Evolutionary conservation across 768 basidiomycete genomes (phyloP).

Genomic region (Kwoniella dendrophila): DNA sequence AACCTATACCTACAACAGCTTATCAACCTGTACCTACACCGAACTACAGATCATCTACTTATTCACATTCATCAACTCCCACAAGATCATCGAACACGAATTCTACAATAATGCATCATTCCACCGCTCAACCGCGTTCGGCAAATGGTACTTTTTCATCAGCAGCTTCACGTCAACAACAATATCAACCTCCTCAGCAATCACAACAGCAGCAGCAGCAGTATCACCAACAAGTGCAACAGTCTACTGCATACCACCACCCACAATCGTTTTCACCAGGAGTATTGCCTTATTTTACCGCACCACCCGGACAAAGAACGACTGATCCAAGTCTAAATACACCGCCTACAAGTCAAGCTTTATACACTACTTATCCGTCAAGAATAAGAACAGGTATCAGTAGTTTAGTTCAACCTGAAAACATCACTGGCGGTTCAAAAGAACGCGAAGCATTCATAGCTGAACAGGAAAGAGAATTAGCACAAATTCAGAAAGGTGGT

Average conservation of each 20-base stretch:
- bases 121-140: neutral
- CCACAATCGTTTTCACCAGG: slow-evolving; percentile 36
- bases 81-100: slow-evolving; percentile 9
- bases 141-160: neutral
- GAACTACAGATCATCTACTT: neutral
- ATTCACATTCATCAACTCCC: neutral
- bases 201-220: no score
- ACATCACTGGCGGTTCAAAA: slow-evolving; percentile 56
- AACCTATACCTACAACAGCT: neutral
- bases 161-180: neutral
- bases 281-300: slow-evolving; percentile 34
- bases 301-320: slow-evolving; percentile 47
- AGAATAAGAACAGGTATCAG: slow-evolving; percentile 88
- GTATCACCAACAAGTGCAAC: no score
- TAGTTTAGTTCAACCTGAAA: slow-evolving; percentile 85
- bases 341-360: slow-evolving; percentile 63
- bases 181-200: slow-evolving; percentile 11
- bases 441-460: slow-evolving; percentile 42
- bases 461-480: slow-evolving; percentile 39
- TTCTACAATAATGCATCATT: neutral
- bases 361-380: slow-evolving; percentile 79
- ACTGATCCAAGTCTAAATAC: slow-evolving; percentile 29
- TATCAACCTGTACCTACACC: slow-evolving; percentile 6
- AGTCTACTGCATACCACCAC: slow-evolving; percentile 23
- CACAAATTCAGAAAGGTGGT: slow-evolving; percentile 6